Percentiles rank a stretch among this genome's conserved stretches.
These are phyloP conservation scores for Microthyrium microscopicum DNA, from an alignment of 2,329 filamentous ascomycete species.

Conservation along the genomic window DNA sequence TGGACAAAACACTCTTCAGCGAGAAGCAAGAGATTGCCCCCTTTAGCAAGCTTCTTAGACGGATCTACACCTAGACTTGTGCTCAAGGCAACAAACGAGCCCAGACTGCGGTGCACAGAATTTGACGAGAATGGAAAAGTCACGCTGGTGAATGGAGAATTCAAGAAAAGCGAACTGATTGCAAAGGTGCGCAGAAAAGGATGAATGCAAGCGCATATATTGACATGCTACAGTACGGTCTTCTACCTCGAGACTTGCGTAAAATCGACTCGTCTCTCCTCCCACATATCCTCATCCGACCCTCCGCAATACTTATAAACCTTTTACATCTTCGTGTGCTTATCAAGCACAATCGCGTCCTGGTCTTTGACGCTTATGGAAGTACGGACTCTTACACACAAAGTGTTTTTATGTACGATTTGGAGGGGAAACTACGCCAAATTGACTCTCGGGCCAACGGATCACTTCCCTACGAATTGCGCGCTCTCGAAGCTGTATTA, in stretches of 20 bases:
- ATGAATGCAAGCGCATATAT: slow-evolving; percentile 20
- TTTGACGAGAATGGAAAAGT: slow-evolving; percentile 86
- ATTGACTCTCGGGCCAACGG: slow-evolving; percentile 39
- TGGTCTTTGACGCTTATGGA: slow-evolving; percentile 92
- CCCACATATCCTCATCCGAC: slow-evolving; percentile 86
- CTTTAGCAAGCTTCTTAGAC: slow-evolving; percentile 36
- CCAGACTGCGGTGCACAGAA: slow-evolving; percentile 81
- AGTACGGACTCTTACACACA: slow-evolving; percentile 90
- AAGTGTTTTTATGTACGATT: slow-evolving; percentile 92
- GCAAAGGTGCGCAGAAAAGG: slow-evolving; percentile 53
- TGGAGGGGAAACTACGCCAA: slow-evolving; percentile 81
- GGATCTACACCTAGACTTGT: slow-evolving; percentile 48
- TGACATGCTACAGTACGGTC: too few species aligned
- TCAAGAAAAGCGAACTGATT: slow-evolving; percentile 94
- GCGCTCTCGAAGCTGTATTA: slow-evolving; percentile 84
- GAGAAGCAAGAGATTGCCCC: too few species aligned
- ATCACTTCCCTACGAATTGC: slow-evolving; percentile 80
- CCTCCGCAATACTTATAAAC: slow-evolving; percentile 85
- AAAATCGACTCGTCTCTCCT: slow-evolving; percentile 96
- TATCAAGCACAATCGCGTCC: slow-evolving; percentile 84
- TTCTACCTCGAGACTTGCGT: slow-evolving; percentile 82
- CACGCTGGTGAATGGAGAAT: slow-evolving; percentile 84
- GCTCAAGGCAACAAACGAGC: slow-evolving; percentile 67
- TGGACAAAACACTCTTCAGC: too few species aligned
- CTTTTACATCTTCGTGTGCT: slow-evolving; percentile 89